These are phyloP conservation scores for Sindora glabra DNA, from an alignment of 306 rosid species.

Conservation along the genomic window DNA sequence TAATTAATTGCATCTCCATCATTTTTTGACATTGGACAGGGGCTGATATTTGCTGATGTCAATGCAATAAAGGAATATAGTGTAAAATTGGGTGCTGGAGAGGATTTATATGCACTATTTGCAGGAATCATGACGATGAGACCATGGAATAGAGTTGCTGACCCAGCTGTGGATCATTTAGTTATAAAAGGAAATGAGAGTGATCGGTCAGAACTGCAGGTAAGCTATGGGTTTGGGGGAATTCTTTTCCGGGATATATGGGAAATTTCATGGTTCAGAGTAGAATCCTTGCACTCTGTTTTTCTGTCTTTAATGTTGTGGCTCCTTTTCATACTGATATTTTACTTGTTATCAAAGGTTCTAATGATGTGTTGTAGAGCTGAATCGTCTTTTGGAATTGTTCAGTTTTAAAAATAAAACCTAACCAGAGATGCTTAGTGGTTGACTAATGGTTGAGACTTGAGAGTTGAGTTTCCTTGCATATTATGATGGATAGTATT, in stretches of 20 bases:
- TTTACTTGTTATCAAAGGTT: too few species aligned
- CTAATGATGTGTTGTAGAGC: background rate
- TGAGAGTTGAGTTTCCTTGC: slow-evolving; percentile 5
- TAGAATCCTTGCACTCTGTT: slow-evolving; percentile 11
- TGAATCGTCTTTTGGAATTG: slow-evolving; percentile 2
- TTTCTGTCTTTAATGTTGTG: slow-evolving; percentile 5
- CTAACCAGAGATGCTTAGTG: background rate
- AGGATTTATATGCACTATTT: slow-evolving; percentile 82
- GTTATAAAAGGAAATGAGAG: slow-evolving; percentile 61
- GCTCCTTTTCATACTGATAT: background rate
- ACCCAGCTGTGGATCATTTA: slow-evolving; percentile 78
- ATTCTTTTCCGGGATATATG: too few species aligned
- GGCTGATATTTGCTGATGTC: slow-evolving; percentile 72
- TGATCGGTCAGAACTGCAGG: slow-evolving; percentile 88
- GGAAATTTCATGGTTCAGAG: too few species aligned
- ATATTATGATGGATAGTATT: slow-evolving; percentile 1
- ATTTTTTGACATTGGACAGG: slow-evolving; percentile 30
- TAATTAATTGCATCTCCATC: background rate
- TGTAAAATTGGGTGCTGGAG: slow-evolving; percentile 93
- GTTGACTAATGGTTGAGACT: too few species aligned
- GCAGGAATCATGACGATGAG: slow-evolving; percentile 96
- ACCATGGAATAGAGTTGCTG: slow-evolving; percentile 90
- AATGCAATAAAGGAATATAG: slow-evolving; percentile 76
- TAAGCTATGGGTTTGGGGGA: slow-evolving; percentile 24
- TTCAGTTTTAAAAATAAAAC: background rate